Evolutionary conservation across 441 rosid genomes (phyloP).

Genomic region (Gossypium laxum): DNA sequence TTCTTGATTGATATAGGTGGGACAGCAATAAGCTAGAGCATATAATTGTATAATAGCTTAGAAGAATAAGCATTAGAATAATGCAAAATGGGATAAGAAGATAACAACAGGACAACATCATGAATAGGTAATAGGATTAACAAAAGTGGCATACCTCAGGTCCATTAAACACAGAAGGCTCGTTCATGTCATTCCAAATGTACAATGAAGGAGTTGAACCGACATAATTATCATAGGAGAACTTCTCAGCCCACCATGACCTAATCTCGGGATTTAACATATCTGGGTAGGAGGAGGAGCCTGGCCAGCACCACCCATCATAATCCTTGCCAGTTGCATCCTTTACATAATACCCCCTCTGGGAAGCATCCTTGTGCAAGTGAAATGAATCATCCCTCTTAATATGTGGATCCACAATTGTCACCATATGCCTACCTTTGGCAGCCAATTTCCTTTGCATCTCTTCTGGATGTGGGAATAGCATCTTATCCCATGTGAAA

Average conservation of each 20-base stretch:
- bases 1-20: neutral
- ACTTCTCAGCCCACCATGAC: conserved; percentile 80
- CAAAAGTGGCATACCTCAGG: conserved; percentile 62
- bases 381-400: conserved; percentile 72
- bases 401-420: conserved; percentile 95
- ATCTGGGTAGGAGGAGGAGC: conserved; percentile 83
- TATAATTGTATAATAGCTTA: neutral
- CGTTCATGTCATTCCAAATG: conserved; percentile 99
- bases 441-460: conserved; percentile 83
- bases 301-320: conserved; percentile 99
- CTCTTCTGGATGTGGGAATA: conserved; percentile 84
- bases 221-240: conserved; percentile 59
- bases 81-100: neutral
- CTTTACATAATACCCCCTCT: conserved; percentile 78
- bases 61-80: neutral
- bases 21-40: neutral
- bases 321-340: conserved; percentile 75
- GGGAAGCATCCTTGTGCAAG: conserved; percentile 76
- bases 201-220: conserved; percentile 87
- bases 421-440: conserved; percentile 91
- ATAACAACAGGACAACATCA: neutral
- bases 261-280: conserved; percentile 79
- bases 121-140: neutral
- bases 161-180: conserved; percentile 97
- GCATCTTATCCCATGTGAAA: conserved; percentile 75